These are phyloP conservation scores for Xylariaceae sp. DNA, from an alignment of 2,329 filamentous ascomycete species.

Conservation along the genomic window DNA sequence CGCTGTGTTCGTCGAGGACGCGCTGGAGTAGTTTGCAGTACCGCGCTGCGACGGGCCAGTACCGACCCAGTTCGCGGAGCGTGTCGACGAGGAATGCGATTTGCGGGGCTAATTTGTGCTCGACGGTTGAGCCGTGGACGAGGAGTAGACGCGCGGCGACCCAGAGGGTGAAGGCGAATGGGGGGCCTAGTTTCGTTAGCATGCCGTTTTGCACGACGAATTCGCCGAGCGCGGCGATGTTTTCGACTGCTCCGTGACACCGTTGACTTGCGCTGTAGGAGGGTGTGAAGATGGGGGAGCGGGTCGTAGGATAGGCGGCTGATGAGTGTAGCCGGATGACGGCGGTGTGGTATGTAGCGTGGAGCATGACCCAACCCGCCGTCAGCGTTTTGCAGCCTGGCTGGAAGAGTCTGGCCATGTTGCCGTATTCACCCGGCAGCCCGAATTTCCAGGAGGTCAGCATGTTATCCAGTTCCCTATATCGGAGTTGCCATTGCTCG, in stretches of 20 bases:
- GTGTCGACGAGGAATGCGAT: conserved; percentile 79
- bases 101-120: conserved; percentile 73
- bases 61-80: conserved; percentile 70
- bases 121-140: conserved; percentile 85
- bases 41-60: conserved; percentile 80
- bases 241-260: conserved; percentile 77
- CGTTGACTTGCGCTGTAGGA: conserved; percentile 80
- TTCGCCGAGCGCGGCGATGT: conserved; percentile 70
- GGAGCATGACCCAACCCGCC: conserved; percentile 85
- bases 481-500: conserved; percentile 82
- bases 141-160: conserved; percentile 81
- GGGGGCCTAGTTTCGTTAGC: conserved; percentile 75
- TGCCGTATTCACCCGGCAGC: conserved; percentile 76
- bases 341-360: conserved; percentile 83
- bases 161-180: conserved; percentile 90
- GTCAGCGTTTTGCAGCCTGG: conserved; percentile 63
- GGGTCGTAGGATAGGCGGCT: conserved; percentile 83
- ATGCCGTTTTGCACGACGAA: conserved; percentile 72
- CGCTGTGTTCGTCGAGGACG: conserved; percentile 79
- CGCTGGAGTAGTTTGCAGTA: conserved; percentile 76
- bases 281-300: conserved; percentile 82
- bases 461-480: conserved; percentile 76
- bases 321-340: conserved; percentile 89
- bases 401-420: conserved; percentile 73
- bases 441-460: conserved; percentile 79